Evolutionary conservation across 164 flowering plant genomes (phyloP).

Genomic region (Kingdonia uniflora): DNA sequence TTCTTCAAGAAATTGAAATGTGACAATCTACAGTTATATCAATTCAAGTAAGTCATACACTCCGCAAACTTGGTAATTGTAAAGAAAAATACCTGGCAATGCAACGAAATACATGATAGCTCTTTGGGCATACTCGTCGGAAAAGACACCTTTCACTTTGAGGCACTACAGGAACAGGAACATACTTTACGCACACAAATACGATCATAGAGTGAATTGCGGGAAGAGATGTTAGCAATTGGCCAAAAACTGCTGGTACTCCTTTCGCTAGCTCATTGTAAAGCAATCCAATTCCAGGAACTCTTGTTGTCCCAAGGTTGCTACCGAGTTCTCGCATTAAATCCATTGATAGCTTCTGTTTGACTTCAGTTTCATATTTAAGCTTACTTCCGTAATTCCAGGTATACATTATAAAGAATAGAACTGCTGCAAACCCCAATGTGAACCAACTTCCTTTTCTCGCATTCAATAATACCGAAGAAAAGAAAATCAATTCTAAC

Average conservation of each 20-base stretch:
- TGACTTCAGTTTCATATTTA: not conserved
- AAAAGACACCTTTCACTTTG: not conserved
- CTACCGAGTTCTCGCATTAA: not conserved
- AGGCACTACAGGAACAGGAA: not conserved
- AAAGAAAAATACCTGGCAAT: not conserved
- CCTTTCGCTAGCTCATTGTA: not conserved
- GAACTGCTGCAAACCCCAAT: not conserved
- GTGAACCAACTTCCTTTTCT: not conserved
- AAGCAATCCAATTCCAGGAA: conserved; percentile 1
- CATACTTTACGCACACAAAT: not conserved
- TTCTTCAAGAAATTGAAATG: too few relatives aligned
- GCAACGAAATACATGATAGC: not conserved
- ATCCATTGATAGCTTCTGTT: not conserved
- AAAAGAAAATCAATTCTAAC: not conserved
- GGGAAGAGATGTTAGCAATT: not conserved
- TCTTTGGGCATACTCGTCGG: not conserved
- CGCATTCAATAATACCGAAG: not conserved
- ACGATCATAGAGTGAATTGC: not conserved
- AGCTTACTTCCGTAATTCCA: not conserved
- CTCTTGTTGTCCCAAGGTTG: not conserved
- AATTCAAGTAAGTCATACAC: too few relatives aligned
- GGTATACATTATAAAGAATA: not conserved
- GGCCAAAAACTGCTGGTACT: not conserved
- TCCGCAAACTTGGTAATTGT: too few relatives aligned
- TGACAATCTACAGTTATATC: too few relatives aligned